These are phyloP conservation scores for Fusarium caatingaense DNA, from an alignment of 2,329 filamentous ascomycete genomes.

Conservation along the genomic window DNA sequence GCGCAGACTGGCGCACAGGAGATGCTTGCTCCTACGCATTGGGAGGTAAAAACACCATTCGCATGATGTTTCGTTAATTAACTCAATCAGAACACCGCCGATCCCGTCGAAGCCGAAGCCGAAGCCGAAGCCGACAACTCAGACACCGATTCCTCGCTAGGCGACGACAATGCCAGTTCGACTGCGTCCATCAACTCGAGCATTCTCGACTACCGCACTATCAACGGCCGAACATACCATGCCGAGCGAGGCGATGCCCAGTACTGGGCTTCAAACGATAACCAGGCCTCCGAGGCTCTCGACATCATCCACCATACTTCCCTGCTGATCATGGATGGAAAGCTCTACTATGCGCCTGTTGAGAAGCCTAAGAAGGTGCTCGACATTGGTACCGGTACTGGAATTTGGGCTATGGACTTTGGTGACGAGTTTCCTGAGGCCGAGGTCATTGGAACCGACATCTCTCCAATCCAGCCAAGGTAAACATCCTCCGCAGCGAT, in stretches of 20 bases:
- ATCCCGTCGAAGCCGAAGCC: background rate
- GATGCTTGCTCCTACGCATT: constrained; percentile 36
- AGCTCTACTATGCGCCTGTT: constrained; percentile 26
- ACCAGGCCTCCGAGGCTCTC: constrained; percentile 32
- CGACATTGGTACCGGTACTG: constrained; percentile 33
- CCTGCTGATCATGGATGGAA: constrained; percentile 23
- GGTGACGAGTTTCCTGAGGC: constrained; percentile 58
- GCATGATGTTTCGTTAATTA: background rate
- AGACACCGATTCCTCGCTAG: constrained; percentile 29
- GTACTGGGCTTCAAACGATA: constrained; percentile 39
- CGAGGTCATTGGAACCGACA: constrained; percentile 63
- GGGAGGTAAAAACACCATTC: constrained; percentile 17
- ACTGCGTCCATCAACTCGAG: constrained; percentile 36
- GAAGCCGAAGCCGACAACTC: background rate
- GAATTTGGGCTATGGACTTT: constrained; percentile 62
- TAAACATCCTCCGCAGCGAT: constrained; percentile 25
- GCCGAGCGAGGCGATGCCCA: constrained; percentile 35
- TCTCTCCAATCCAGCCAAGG: constrained; percentile 66
- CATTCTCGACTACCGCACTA: constrained; percentile 36
- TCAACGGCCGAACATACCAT: constrained; percentile 39
- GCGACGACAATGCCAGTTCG: constrained; percentile 23
- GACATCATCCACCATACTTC: constrained; percentile 37
- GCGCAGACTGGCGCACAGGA: background rate
- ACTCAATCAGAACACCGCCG: constrained; percentile 6
- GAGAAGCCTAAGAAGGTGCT: constrained; percentile 16